phyloP scores from a whole-genome alignment of 495 filamentous ascomycete genomes.

The Penicillium cosmopolitanum region DNA sequence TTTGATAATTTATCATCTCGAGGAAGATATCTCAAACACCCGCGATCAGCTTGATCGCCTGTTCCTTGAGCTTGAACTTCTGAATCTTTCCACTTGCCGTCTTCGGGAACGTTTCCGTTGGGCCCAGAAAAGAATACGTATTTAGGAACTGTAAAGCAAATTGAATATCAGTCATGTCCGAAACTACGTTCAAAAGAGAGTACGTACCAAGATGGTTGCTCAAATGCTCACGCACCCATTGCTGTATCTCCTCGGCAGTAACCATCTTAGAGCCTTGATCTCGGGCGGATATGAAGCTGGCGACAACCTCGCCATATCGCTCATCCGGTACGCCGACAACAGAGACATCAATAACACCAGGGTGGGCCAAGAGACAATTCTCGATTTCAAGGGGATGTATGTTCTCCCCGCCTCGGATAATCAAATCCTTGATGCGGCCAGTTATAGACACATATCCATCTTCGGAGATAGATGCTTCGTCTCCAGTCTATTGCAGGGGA shows the following conservation, averaged over 20 bases:
- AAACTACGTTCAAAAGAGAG: neutral
- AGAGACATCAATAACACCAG: conserved; percentile 69
- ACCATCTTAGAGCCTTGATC: conserved; percentile 22
- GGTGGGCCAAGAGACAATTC: conserved; percentile 79
- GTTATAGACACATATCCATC: conserved; percentile 70
- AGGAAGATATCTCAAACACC: neutral
- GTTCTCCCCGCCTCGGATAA: conserved; percentile 94
- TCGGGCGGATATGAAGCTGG: conserved; percentile 72
- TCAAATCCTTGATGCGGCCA: conserved; percentile 86
- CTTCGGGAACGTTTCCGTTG: conserved; percentile 73
- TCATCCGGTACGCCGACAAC: conserved; percentile 86
- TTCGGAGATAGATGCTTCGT: conserved; percentile 86
- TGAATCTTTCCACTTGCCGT: conserved; percentile 97
- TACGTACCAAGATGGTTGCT: conserved; percentile 73
- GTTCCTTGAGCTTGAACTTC: conserved; percentile 84
- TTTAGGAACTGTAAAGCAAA: conserved; percentile 65
- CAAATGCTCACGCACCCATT: conserved; percentile 73
- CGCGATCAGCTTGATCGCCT: conserved; percentile 53
- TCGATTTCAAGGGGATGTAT: conserved; percentile 96
- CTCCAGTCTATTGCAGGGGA: conserved; percentile 62
- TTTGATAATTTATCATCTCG: neutral
- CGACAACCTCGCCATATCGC: conserved; percentile 83
- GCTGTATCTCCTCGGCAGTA: conserved; percentile 56
- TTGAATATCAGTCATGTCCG: neutral
- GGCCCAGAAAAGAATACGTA: conserved; percentile 77